Conservation (phyloP, 768 basidiomycete genomes). For the Suillus luteus region DNA sequence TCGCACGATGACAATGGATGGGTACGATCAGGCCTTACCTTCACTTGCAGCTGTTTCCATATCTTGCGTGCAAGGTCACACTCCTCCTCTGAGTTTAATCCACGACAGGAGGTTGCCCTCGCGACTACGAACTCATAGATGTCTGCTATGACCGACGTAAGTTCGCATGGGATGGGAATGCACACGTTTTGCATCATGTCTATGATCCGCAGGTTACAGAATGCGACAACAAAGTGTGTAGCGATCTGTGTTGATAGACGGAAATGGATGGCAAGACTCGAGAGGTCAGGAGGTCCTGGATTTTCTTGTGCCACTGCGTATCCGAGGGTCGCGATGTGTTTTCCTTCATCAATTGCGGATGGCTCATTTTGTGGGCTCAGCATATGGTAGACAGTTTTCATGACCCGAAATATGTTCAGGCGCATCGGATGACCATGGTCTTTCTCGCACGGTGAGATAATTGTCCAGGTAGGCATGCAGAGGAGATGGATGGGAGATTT, state of each 20-base stretch:
- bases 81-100: background rate
- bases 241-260: background rate
- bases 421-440: slow-evolving; percentile 3
- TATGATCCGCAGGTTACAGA: background rate
- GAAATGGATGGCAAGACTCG: background rate
- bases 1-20: background rate
- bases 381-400: background rate
- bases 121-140: background rate
- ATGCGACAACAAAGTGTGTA: background rate
- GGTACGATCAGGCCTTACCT: background rate
- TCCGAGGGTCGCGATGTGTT: background rate
- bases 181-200: background rate
- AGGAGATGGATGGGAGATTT: background rate
- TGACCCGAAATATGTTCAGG: background rate
- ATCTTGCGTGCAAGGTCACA: slow-evolving; percentile 1
- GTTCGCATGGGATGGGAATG: background rate
- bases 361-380: background rate
- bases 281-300: background rate
- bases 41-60: slow-evolving; percentile 2
- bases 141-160: background rate
- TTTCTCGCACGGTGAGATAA: background rate
- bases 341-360: background rate
- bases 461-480: slow-evolving; percentile 5
- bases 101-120: background rate
- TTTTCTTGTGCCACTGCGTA: background rate